Base-by-base conservation (phyloP, 1,284 basidiomycete genomes). In the Fomitopsis pinicola region DNA sequence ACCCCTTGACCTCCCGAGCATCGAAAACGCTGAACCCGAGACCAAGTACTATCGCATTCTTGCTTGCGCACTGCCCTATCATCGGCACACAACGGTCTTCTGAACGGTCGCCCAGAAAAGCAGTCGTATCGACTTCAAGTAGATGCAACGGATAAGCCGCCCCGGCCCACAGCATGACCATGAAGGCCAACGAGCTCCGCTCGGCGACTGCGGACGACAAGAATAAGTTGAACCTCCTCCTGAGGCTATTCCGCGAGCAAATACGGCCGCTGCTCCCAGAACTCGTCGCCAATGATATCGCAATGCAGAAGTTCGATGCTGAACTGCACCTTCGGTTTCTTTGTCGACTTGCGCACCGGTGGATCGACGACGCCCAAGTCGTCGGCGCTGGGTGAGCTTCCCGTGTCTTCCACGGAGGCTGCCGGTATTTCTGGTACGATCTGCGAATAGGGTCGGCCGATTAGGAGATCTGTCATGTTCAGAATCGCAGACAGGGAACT, bases 231-330 rank as follows among this genome's bases (percentile, higher is more conserved):
- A 33, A 22, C n/a, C 50, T 33, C 2, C 33, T 14, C n/a, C 5
- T 14, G 19, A 30, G 38, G 15, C 45, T 60, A 70, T 42, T 70
- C 63, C 19, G 62, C 64, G 57, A 87, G 74, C 42, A 89, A 69
- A 61, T 78, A 71, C 12, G 81, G 78, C 52, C 84, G 74, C 40
- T 74, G 71, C 7, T 78, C 69, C 95, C 94, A 97, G 75, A 95
- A 96, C 1, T 80, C 81, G 59, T 94, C 87, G 58, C 82, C 80
- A 66, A 96, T 94, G 59, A 97, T 82, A 74, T 97, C 94, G 72
- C 89, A 91, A 68, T 97, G 92, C 12, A 88, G 71, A 2, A 88
- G 75, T 2, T 84, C 78, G 56, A 87, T 75, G 60, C 75, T 76
- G 56, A 72, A 68, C 63, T 73, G 77, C 66, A 76, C 75, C 63